Evolutionary conservation across 257 asterid species (phyloP), one percentile per base, ranked within the genome.

Genomic region (Solanum tacnaense): DNA sequence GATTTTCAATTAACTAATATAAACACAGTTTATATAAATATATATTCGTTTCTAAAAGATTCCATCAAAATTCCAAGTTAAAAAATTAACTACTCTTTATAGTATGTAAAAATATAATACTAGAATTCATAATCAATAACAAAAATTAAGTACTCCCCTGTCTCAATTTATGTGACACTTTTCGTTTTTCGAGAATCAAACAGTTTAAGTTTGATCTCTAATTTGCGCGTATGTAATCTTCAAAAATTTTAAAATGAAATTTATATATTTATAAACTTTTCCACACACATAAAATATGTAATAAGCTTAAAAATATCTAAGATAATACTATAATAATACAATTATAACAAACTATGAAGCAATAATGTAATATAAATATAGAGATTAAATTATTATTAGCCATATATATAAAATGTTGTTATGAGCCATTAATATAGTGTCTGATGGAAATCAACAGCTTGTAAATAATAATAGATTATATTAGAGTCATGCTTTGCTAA

Each of bases 401-500:
- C 87, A 56, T 84, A 88, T 86, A 38, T 82, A 88, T 87, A 36
- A 74, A 23, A 35, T 2, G 11, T 74, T 3, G 31, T 74, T 15
- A 25, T 35, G 31, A 25, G 29, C 89, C 90, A 72, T 85, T 85
- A 75, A 84, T 76, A 52, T 86, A 67, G 21, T 86, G 25, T 41
- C 18, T 3, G 68, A 46, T 74, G 72, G 85, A 49, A 83, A 67
- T 89, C 62, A 67, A 56, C 58, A 86, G 70, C 52, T 86, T 89
- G 82, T 62, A 67, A 46, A 27, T 29, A 88, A 75, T 27, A 88
- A 75, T 87, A 88, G 41, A 86, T 83, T 25, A 49, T 86, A 91
- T 89, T 92, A 49, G 35, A 86, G 89, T 89, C 93, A 88, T 86
- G 90, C 31, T 87, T 71, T 60, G 78, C 88, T 87, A 91, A 89